Evolutionary conservation across 257 asterid species (phyloP).

Genomic region (Solanum bulbocastanum): DNA sequence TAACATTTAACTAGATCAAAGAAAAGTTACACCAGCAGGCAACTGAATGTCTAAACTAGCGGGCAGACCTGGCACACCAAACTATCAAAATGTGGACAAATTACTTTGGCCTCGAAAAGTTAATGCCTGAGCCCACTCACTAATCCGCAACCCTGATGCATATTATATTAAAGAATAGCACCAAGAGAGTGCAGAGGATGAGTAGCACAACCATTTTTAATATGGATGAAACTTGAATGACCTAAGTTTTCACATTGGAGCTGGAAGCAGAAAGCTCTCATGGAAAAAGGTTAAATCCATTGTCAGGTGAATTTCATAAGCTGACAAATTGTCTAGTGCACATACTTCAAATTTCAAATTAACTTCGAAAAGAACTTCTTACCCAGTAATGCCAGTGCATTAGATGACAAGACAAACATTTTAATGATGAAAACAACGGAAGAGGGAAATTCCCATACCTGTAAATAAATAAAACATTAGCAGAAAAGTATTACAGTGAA

Average conservation of each 20-base stretch:
- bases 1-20: background rate
- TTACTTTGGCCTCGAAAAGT: background rate
- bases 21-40: background rate
- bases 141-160: background rate
- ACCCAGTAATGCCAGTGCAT: conserved; percentile 74
- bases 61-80: background rate
- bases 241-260: background rate
- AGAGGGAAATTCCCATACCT: conserved; percentile 88
- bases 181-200: background rate
- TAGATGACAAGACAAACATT: conserved; percentile 73
- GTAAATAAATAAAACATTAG: conserved; percentile 2
- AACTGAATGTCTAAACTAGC: background rate
- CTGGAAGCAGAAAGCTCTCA: background rate
- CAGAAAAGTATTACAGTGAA: background rate
- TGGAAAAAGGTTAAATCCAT: background rate
- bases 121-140: background rate
- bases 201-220: background rate
- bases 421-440: conserved; percentile 57
- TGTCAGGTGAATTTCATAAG: background rate
- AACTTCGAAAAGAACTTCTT: background rate
- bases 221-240: background rate
- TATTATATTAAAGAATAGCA: background rate
- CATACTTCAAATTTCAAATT: background rate
- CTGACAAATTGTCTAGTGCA: background rate
- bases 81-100: background rate